These are phyloP conservation scores for Candida coquimbonensis DNA, from an alignment of 805 yeast genomes.

Conservation along the genomic window DNA sequence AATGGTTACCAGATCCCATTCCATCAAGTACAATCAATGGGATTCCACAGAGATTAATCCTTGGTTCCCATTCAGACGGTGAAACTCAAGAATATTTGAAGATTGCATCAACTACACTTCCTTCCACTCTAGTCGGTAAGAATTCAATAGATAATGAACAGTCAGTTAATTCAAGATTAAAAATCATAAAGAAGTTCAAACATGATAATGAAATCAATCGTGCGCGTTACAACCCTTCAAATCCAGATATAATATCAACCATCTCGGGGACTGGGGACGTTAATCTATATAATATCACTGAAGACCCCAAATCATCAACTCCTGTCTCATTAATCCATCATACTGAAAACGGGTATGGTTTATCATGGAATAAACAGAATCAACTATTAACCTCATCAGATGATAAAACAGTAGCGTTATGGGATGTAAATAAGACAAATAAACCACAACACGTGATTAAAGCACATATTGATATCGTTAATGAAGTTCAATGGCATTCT, in stretches of 20 bases:
- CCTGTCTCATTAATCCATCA: constrained; percentile 41
- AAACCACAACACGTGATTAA: constrained; percentile 27
- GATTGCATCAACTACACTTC: constrained; percentile 54
- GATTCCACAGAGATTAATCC: constrained; percentile 43
- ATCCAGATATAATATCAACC: constrained; percentile 48
- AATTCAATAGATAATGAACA: constrained; percentile 13
- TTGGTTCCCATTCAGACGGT: constrained; percentile 73
- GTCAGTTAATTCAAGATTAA: constrained; percentile 45
- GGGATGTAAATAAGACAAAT: constrained; percentile 37
- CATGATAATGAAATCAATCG: constrained; percentile 66
- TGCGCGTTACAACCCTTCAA: constrained; percentile 64
- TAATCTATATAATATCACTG: constrained; percentile 37
- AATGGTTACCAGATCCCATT: constrained; percentile 56
- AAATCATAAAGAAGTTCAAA: constrained; percentile 51
- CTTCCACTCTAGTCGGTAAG: constrained; percentile 31
- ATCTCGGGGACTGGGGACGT: constrained; percentile 63
- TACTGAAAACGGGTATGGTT: constrained; percentile 65
- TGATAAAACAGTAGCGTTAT: constrained; percentile 54
- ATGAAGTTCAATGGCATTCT: constrained; percentile 71
- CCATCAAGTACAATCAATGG: constrained; percentile 10
- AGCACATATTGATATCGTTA: constrained; percentile 53
- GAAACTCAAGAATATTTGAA: constrained; percentile 61
- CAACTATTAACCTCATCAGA: constrained; percentile 56
- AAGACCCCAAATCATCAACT: constrained; percentile 19
- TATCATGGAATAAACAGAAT: constrained; percentile 58